A percentile compares a stretch with the other conserved stretches of the same genome.
Evolutionary conservation across 1,284 basidiomycete genomes (phyloP).

Genomic region (Boletus smithii): DNA sequence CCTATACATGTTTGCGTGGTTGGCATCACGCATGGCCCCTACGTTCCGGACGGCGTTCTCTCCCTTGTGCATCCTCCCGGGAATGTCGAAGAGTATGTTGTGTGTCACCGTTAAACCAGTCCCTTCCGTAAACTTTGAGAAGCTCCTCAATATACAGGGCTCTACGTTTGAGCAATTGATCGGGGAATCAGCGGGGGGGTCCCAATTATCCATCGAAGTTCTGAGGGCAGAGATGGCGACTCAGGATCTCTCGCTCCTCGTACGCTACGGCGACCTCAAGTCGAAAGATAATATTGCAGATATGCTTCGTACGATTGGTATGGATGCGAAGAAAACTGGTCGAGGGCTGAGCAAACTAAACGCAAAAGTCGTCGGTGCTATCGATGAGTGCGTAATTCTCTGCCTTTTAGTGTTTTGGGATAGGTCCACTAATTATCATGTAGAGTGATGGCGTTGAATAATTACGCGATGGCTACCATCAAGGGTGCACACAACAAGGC

Average conservation of each 20-base stretch:
- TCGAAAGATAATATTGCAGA: slow-evolving; percentile 56
- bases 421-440: slow-evolving; percentile 1
- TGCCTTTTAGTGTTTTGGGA: not conserved
- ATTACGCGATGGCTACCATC: slow-evolving; percentile 61
- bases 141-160: slow-evolving; percentile 55
- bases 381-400: slow-evolving; percentile 53
- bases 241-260: slow-evolving; percentile 56
- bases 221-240: slow-evolving; percentile 76
- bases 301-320: slow-evolving; percentile 49
- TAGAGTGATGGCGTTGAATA: slow-evolving; percentile 69
- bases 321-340: slow-evolving; percentile 57
- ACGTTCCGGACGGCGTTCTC: slow-evolving; percentile 46
- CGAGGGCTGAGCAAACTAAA: slow-evolving; percentile 55
- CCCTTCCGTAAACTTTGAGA: slow-evolving; percentile 52
- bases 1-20: slow-evolving; percentile 46
- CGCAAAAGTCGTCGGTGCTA: slow-evolving; percentile 61
- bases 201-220: slow-evolving; percentile 58
- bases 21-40: slow-evolving; percentile 39
- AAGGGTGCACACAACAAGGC: slow-evolving; percentile 43
- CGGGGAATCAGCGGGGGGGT: slow-evolving; percentile 53
- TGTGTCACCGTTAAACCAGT: slow-evolving; percentile 35
- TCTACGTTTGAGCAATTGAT: slow-evolving; percentile 59
- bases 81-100: slow-evolving; percentile 46
- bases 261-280: slow-evolving; percentile 56
- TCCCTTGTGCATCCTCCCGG: slow-evolving; percentile 60